A percentile compares a stretch with the other conserved stretches of the same genome.
Conservation (phyloP, 2,329 filamentous ascomycete species). For the Colletotrichum scovillei region DNA sequence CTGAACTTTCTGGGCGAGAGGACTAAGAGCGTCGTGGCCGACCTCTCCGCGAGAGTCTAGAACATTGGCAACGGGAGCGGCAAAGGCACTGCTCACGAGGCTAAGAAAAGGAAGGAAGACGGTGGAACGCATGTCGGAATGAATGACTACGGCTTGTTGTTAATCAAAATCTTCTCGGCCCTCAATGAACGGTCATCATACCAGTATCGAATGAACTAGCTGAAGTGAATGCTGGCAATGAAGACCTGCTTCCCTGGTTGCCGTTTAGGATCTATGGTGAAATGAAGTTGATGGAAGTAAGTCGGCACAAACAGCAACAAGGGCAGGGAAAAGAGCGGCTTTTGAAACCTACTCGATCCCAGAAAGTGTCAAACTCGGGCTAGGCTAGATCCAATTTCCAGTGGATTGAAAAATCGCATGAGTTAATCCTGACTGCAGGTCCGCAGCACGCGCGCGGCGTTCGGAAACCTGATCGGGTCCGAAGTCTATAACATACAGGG, state of each 20-base stretch:
- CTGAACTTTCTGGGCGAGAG: background rate
- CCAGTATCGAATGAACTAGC: background rate
- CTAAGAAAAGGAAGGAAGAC: background rate
- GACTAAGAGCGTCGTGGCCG: constrained; percentile 5
- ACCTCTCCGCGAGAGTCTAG: background rate
- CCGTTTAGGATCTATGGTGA: background rate
- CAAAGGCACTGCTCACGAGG: background rate
- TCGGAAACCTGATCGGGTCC: background rate
- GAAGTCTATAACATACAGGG: background rate
- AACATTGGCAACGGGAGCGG: background rate
- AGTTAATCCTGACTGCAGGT: background rate
- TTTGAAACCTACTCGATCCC: background rate
- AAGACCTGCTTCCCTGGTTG: constrained; percentile 3
- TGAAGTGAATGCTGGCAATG: background rate
- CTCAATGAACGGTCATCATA: background rate
- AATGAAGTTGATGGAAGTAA: background rate
- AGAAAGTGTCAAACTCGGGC: background rate
- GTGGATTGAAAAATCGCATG: background rate
- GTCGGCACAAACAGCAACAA: background rate
- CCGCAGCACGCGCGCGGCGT: background rate
- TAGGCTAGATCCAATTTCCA: background rate
- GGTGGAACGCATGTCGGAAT: background rate
- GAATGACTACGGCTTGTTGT: no score
- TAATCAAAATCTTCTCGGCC: background rate
- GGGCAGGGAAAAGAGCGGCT: background rate